Conservation (phyloP, 192 early-diverging fungal genomes). For the Mortierella hygrophila region DNA sequence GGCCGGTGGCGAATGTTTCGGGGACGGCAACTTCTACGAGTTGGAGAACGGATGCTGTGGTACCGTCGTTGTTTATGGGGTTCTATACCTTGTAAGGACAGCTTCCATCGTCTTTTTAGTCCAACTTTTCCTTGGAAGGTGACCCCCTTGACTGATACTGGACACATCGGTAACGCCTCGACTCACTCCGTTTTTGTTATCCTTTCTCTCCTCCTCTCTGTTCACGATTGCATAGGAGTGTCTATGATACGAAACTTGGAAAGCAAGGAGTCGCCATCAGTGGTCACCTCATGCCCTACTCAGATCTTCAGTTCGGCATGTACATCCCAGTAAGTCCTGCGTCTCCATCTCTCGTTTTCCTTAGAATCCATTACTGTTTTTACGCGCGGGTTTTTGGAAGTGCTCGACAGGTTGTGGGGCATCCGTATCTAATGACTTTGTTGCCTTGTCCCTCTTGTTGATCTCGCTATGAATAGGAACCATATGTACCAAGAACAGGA, state of each 20-base stretch:
- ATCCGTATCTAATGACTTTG: neutral
- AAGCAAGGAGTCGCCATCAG: constrained; percentile 36
- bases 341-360: neutral
- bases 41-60: constrained; percentile 27
- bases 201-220: neutral
- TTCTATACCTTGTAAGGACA: constrained; percentile 40
- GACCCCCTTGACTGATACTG: neutral
- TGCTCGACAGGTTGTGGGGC: neutral
- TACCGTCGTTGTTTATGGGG: constrained; percentile 30
- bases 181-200: too few relatives aligned
- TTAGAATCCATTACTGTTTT: neutral
- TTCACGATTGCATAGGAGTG: constrained; percentile 14
- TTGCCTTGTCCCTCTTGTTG: neutral
- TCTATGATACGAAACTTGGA: constrained; percentile 43
- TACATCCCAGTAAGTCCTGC: constrained; percentile 30
- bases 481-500: constrained; percentile 38
- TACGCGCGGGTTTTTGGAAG: too few relatives aligned
- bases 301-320: constrained; percentile 43
- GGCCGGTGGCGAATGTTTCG: constrained; percentile 36
- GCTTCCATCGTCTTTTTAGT: neutral
- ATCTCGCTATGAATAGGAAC: constrained; percentile 13
- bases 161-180: neutral
- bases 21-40: constrained; percentile 19
- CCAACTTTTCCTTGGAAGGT: too few relatives aligned
- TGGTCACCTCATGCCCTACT: constrained; percentile 46